Evolutionary conservation across 441 rosid species (phyloP).

Genomic region (Gossypium gossypioides): DNA sequence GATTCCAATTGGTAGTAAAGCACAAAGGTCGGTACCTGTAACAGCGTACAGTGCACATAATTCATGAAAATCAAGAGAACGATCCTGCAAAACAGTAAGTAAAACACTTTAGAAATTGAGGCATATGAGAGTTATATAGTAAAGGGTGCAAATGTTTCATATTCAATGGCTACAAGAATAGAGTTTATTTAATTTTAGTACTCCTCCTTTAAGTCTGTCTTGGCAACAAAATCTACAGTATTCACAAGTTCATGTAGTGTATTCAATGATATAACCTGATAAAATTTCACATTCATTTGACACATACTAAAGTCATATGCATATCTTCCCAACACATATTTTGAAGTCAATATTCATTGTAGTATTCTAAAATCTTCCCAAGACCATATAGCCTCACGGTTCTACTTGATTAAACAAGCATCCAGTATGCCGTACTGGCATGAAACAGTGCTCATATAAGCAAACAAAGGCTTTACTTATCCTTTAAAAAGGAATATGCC

Average conservation of each 20-base stretch:
- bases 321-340: background rate
- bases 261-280: background rate
- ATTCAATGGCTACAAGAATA: background rate
- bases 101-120: conserved; percentile 13
- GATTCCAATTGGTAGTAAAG: background rate
- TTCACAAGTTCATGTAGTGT: background rate
- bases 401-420: background rate
- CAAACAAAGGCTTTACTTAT: background rate
- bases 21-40: conserved; percentile 39
- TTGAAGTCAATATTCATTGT: background rate
- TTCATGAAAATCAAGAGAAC: conserved; percentile 58
- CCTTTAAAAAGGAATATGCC: background rate
- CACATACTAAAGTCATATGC: background rate
- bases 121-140: background rate
- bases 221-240: background rate
- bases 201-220: background rate
- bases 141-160: background rate
- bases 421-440: background rate
- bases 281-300: background rate
- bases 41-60: conserved; percentile 68
- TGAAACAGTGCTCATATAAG: background rate
- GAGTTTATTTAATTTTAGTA: background rate
- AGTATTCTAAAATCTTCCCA: background rate
- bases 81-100: conserved; percentile 38
- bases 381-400: background rate